Evolutionary conservation across 768 basidiomycete species (phyloP).

Genomic region (Leucosporidium yakuticum): DNA sequence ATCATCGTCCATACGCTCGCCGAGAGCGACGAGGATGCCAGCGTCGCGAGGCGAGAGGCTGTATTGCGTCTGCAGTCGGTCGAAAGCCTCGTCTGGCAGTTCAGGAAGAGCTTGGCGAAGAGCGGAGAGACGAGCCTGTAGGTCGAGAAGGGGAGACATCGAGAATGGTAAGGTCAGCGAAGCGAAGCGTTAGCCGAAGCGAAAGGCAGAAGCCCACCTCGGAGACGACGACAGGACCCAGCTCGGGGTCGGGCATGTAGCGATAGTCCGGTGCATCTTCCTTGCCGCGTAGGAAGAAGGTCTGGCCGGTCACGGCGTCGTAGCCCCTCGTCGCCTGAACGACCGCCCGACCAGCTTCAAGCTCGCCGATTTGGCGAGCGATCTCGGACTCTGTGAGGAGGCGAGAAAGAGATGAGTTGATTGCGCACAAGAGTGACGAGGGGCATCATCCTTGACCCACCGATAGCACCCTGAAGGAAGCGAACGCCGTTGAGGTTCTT

Average conservation of each 20-base stretch:
- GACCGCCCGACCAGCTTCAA: slow-evolving; percentile 50
- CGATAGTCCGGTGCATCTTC: slow-evolving; percentile 91
- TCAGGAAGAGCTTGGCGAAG: slow-evolving; percentile 61
- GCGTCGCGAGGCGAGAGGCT: slow-evolving; percentile 60
- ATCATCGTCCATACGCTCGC: slow-evolving; percentile 54
- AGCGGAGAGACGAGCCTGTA: slow-evolving; percentile 58
- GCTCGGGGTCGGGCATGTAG: slow-evolving; percentile 96
- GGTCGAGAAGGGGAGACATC: neutral
- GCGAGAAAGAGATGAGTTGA: neutral
- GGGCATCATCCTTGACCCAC: too few species aligned
- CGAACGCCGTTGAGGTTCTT: slow-evolving; percentile 92
- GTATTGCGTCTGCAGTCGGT: slow-evolving; percentile 52
- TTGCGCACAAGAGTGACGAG: neutral
- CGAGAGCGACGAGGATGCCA: slow-evolving; percentile 45
- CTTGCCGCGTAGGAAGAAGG: slow-evolving; percentile 76
- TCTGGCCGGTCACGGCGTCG: slow-evolving; percentile 71
- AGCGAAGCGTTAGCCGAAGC: slow-evolving; percentile 10
- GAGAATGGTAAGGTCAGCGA: neutral
- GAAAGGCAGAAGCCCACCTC: slow-evolving; percentile 17
- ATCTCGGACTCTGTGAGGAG: slow-evolving; percentile 63
- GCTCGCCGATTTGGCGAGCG: slow-evolving; percentile 63
- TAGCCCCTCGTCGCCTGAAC: slow-evolving; percentile 86
- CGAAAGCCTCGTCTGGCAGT: slow-evolving; percentile 61
- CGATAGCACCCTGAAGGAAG: slow-evolving; percentile 76
- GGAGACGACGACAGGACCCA: slow-evolving; percentile 61